phyloP scores from a whole-genome alignment of 139 green algal genomes.

The Chlorella vulgaris region DNA sequence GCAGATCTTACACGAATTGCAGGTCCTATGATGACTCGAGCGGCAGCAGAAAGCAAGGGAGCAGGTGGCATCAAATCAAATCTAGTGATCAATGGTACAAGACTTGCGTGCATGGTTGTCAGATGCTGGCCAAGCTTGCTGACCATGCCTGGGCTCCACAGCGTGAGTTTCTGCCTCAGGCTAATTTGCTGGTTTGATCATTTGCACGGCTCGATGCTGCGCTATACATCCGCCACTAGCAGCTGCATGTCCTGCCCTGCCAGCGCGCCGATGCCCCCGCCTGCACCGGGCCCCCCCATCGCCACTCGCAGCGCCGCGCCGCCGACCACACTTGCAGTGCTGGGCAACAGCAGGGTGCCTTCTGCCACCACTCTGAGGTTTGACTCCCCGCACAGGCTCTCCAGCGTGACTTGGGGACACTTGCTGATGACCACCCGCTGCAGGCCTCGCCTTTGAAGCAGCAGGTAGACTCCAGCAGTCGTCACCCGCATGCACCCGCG shows the following conservation, averaged over 20 bases:
- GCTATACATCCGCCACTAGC: neutral
- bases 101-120: too few relatives aligned
- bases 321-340: neutral
- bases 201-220: neutral
- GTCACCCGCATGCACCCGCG: conserved; percentile 15
- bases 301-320: neutral
- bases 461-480: conserved; percentile 11
- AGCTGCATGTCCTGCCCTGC: conserved; percentile 24
- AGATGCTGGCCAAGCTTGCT: too few relatives aligned
- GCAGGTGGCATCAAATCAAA: too few relatives aligned
- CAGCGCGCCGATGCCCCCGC: neutral
- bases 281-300: neutral
- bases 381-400: neutral
- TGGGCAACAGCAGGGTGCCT: too few relatives aligned
- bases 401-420: conserved; percentile 24
- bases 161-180: too few relatives aligned
- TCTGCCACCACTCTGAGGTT: neutral
- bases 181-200: too few relatives aligned
- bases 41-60: too few relatives aligned
- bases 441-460: conserved; percentile 20
- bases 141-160: too few relatives aligned
- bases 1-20: too few relatives aligned
- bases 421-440: conserved; percentile 29
- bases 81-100: too few relatives aligned
- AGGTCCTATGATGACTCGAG: too few relatives aligned